phyloP scores from a whole-genome alignment of 495 filamentous ascomycete species.

The Penicillium pancosmium region DNA sequence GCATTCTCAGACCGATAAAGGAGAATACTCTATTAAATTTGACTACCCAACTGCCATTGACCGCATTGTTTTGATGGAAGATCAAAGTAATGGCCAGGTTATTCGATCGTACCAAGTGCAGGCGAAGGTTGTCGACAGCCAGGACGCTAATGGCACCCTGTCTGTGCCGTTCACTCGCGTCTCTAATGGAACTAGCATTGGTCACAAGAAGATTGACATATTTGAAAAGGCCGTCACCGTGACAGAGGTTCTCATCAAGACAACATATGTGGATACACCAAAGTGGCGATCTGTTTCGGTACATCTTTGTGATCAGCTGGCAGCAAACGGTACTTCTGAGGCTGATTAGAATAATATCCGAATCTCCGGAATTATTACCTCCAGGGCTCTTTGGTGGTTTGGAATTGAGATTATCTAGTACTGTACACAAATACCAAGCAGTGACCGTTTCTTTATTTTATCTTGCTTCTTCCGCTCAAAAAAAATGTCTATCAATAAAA shows the following conservation, averaged over 20 bases:
- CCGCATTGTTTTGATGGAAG: conserved; percentile 14
- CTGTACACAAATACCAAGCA: too few relatives aligned
- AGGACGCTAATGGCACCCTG: conserved; percentile 6
- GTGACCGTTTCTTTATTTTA: too few relatives aligned
- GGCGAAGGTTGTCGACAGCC: conserved; percentile 12
- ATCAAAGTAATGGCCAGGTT: conserved; percentile 11
- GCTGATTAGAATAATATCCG: neutral
- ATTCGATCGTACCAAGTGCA: conserved; percentile 14
- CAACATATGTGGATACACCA: conserved; percentile 10
- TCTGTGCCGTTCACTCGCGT: conserved; percentile 8
- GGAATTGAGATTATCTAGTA: too few relatives aligned
- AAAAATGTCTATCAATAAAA: too few relatives aligned
- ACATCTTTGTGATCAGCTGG: conserved; percentile 3
- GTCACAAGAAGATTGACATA: conserved; percentile 17
- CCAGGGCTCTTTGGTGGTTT: too few relatives aligned
- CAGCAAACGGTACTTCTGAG: neutral
- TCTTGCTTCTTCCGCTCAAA: too few relatives aligned
- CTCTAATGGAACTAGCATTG: conserved; percentile 18
- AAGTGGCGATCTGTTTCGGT: conserved; percentile 12
- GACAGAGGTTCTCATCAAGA: conserved; percentile 13
- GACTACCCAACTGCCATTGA: conserved; percentile 11
- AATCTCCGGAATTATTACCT: too few relatives aligned
- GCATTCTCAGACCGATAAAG: conserved; percentile 6
- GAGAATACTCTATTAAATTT: conserved; percentile 11
- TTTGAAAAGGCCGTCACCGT: conserved; percentile 5